These are phyloP conservation scores for Colletotrichum echinochloae DNA, from an alignment of 2,329 filamentous ascomycete species.

Conservation along the genomic window DNA sequence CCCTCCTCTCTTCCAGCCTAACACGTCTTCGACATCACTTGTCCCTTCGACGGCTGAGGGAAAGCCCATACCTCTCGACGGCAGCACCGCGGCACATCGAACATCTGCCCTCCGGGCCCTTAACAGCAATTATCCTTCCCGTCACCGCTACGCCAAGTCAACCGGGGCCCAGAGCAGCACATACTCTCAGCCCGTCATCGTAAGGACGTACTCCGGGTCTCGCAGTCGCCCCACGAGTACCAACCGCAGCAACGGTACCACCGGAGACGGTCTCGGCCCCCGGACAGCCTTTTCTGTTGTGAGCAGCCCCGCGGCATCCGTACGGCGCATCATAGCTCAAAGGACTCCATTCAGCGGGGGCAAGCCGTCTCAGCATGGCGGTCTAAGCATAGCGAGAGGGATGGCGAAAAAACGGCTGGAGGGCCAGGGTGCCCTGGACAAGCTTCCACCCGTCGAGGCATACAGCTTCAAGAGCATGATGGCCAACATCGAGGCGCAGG, in stretches of 20 bases:
- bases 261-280: slow-evolving; percentile 15
- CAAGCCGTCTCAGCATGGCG: slow-evolving; percentile 52
- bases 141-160: slow-evolving; percentile 68
- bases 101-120: slow-evolving; percentile 72
- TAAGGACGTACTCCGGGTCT: slow-evolving; percentile 70
- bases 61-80: slow-evolving; percentile 67
- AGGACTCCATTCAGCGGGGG: slow-evolving; percentile 48
- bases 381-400: slow-evolving; percentile 58
- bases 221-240: slow-evolving; percentile 49
- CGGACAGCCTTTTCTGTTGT: slow-evolving; percentile 26
- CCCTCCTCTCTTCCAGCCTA: slow-evolving; percentile 60
- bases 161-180: slow-evolving; percentile 68
- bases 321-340: slow-evolving; percentile 42
- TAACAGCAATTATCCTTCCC: slow-evolving; percentile 68
- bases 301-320: slow-evolving; percentile 41
- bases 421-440: slow-evolving; percentile 51
- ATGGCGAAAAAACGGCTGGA: slow-evolving; percentile 53
- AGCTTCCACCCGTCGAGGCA: slow-evolving; percentile 71
- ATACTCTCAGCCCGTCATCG: slow-evolving; percentile 74
- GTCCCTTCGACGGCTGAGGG: slow-evolving; percentile 67
- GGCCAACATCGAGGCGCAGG: slow-evolving; percentile 63
- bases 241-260: slow-evolving; percentile 42
- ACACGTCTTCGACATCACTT: slow-evolving; percentile 65
- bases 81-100: slow-evolving; percentile 66
- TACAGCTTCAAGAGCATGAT: slow-evolving; percentile 75